Evolutionary conservation across 257 asterid genomes (phyloP).

Genomic region (Verbena officinalis): DNA sequence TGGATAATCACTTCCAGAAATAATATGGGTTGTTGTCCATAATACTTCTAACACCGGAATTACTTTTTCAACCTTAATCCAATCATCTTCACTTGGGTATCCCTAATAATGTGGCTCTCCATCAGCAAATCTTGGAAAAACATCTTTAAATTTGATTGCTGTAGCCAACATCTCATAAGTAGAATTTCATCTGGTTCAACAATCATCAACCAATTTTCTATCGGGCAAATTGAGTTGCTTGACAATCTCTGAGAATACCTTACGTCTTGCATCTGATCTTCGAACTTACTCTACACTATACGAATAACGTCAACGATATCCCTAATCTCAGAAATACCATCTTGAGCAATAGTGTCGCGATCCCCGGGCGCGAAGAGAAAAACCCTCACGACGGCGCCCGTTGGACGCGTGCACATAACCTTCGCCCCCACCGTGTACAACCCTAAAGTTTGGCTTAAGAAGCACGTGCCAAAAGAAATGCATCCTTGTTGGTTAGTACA

Average conservation of each 20-base stretch:
- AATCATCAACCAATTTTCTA: conserved; percentile 42
- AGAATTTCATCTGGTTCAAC: too few relatives aligned
- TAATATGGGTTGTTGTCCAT: neutral
- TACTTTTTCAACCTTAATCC: neutral
- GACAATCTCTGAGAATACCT: neutral
- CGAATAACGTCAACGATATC: neutral
- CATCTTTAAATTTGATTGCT: neutral
- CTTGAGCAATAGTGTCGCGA: too few relatives aligned
- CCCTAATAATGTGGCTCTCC: neutral
- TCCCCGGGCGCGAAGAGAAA: too few relatives aligned
- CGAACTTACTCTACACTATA: neutral
- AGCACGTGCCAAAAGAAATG: too few relatives aligned
- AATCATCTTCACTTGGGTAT: neutral
- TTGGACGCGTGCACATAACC: too few relatives aligned
- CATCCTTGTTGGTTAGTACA: too few relatives aligned
- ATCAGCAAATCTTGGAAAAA: neutral
- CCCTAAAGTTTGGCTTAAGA: too few relatives aligned
- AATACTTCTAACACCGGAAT: neutral
- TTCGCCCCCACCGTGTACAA: too few relatives aligned
- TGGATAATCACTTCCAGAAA: conserved; percentile 24
- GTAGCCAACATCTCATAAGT: neutral
- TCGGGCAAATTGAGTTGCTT: neutral
- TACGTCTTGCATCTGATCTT: neutral
- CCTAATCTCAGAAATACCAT: neutral
- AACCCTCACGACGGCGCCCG: too few relatives aligned